A percentile compares a stretch with the other conserved stretches of the same genome.
phyloP scores from a whole-genome alignment of 257 asterid genomes.

The Forsythia suspensa region DNA sequence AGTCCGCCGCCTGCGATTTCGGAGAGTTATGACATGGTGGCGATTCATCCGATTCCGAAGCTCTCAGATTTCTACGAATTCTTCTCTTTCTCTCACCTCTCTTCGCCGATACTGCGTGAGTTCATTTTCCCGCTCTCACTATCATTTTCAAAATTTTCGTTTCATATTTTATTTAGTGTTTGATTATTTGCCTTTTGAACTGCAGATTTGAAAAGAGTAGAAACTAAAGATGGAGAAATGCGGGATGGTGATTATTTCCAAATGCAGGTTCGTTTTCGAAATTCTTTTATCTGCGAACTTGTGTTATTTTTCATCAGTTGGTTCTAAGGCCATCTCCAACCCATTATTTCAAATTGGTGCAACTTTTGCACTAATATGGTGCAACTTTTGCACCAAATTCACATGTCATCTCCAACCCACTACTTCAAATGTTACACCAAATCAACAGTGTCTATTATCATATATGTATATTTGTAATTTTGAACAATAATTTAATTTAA shows the following conservation, averaged over 20 bases:
- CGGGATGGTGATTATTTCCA: slow-evolving; percentile 77
- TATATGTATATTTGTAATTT: too few species aligned
- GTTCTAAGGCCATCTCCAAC: too few species aligned
- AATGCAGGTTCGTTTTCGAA: slow-evolving; percentile 67
- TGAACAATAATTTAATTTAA: too few species aligned
- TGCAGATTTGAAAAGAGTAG: slow-evolving; percentile 72
- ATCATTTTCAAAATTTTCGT: background rate
- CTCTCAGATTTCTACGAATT: slow-evolving; percentile 96
- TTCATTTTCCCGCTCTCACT: background rate
- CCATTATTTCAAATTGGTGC: too few species aligned
- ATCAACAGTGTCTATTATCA: too few species aligned
- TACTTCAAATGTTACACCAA: too few species aligned
- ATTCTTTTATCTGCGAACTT: background rate
- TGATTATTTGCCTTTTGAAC: background rate
- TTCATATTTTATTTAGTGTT: background rate
- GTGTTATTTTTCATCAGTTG: background rate
- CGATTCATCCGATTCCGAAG: slow-evolving; percentile 96
- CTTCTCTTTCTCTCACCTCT: slow-evolving; percentile 79
- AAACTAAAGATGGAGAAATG: slow-evolving; percentile 48
- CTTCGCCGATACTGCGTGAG: slow-evolving; percentile 87
- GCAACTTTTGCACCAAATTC: too few species aligned
- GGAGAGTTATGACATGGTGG: slow-evolving; percentile 84
- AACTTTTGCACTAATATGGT: too few species aligned
- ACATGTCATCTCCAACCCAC: too few species aligned
- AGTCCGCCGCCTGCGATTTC: slow-evolving; percentile 48